Evolutionary conservation across 306 rosid species (phyloP).

Genomic region (Pueraria montana): DNA sequence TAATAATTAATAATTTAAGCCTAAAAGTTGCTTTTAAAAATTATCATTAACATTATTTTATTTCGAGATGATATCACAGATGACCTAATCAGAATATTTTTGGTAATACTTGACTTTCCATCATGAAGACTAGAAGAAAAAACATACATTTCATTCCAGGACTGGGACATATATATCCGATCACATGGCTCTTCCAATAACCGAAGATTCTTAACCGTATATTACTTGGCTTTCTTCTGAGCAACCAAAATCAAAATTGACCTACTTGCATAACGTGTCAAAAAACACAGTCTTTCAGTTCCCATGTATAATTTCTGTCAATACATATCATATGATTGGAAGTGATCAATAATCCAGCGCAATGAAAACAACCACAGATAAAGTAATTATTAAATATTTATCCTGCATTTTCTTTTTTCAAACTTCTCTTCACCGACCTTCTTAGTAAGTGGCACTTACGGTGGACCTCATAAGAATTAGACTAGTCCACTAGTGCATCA

Average conservation of each 20-base stretch:
- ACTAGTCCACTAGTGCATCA: background rate
- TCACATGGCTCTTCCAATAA: background rate
- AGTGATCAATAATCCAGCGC: background rate
- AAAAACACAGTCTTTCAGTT: background rate
- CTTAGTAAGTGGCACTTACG: background rate
- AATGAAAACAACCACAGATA: background rate
- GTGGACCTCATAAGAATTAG: background rate
- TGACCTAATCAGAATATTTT: background rate
- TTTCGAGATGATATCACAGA: background rate
- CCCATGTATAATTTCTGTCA: background rate
- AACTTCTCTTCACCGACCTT: constrained; percentile 24
- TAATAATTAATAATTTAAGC: background rate
- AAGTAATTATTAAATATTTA: background rate
- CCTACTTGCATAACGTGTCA: background rate
- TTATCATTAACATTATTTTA: background rate
- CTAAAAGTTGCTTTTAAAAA: background rate
- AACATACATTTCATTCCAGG: background rate
- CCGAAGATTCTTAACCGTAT: background rate
- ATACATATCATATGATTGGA: background rate
- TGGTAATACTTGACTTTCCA: background rate
- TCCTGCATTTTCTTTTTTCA: background rate
- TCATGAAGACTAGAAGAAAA: background rate
- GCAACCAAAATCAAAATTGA: background rate
- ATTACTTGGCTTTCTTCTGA: background rate
- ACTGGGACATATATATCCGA: background rate